Evolutionary conservation across 768 basidiomycete genomes (phyloP), one percentile per base, ranked within the genome.

Genomic region (Podaxis carcinomalis): DNA sequence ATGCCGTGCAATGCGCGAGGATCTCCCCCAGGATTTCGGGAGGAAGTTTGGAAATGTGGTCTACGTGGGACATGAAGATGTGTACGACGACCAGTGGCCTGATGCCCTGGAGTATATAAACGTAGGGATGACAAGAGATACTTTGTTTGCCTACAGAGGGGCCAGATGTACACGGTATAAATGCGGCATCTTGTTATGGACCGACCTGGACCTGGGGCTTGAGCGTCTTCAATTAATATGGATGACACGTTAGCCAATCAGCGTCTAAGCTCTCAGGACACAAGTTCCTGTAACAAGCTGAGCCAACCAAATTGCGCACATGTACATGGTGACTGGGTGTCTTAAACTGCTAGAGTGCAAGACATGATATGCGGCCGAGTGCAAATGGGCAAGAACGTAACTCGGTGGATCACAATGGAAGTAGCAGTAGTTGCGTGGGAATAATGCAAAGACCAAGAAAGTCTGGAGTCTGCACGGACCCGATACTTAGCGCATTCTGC

Each of bases 11-110:
- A 23, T 72, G 66, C 3, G 65, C 56, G 59, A 76, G 74, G 1
- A 77, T 70, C 46, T 75, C 73, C 35, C 74, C 73, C 3, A 77
- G 65, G 37, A 77, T 61, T 64, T 77, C 76, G 47, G 70, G 66
- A 28, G 75, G 75, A 2, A 75, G 64, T 44, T 44, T 16, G n/a
- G 42, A 44, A 44, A 44, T 21, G 42, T 44, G 19, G 42, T 44
- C 19, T 16, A 19, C 16, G 16, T 44, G 42, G 42, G 42, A 44
- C 42, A 44, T 44, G 42, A 21, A n/a, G 6, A 44, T 19, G 42
- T n/a, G 16, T n/a, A 19, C 1, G 6, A n/a, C 9, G n/a, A 6
- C 9, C 6, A 6, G n/a, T 19, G 16, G n/a, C 13, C 42, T 4
- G 42, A 16, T 32, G 9, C 42, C n/a, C 19, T 44, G 42, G 42